A percentile compares a stretch with the other conserved stretches of the same genome.
Evolutionary conservation across 2,329 filamentous ascomycete genomes (phyloP).

Genomic region (Lecanicillium sp.): DNA sequence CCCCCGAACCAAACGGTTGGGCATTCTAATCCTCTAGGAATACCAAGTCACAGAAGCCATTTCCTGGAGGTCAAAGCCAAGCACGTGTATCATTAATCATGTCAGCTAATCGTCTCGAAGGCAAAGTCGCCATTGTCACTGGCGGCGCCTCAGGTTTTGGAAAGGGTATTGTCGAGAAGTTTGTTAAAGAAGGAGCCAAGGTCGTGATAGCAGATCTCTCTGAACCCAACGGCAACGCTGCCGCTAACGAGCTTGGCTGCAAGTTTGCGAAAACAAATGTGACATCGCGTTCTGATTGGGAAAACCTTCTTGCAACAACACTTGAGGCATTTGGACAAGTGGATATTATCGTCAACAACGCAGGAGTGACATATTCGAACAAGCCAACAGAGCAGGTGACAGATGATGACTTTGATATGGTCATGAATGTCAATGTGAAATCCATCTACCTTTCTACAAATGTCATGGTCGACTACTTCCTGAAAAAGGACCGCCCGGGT

Average conservation of each 20-base stretch:
- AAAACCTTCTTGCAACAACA: constrained; percentile 34
- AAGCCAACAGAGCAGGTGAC: constrained; percentile 57
- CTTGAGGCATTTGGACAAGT: constrained; percentile 40
- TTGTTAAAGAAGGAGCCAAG: constrained; percentile 49
- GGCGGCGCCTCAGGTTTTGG: constrained; percentile 58
- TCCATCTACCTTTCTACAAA: constrained; percentile 53
- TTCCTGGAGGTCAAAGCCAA: too few relatives aligned
- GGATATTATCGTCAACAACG: constrained; percentile 55
- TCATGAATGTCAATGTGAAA: constrained; percentile 63
- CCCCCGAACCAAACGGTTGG: too few relatives aligned
- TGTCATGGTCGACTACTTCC: constrained; percentile 52
- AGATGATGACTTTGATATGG: constrained; percentile 56
- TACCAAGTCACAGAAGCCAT: too few relatives aligned
- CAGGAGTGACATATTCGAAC: constrained; percentile 49
- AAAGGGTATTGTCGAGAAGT: constrained; percentile 50
- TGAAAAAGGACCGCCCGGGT: constrained; percentile 47
- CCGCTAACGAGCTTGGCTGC: constrained; percentile 36
- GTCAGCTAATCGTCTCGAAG: constrained; percentile 22
- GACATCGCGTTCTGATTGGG: constrained; percentile 44
- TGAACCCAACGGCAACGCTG: constrained; percentile 37
- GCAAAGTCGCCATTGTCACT: constrained; percentile 35
- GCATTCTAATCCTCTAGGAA: too few relatives aligned
- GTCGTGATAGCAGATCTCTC: constrained; percentile 57
- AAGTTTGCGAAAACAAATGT: constrained; percentile 40
- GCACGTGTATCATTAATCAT: not conserved